A percentile compares a stretch with the other conserved stretches of the same genome.
Evolutionary conservation across 352 stramenopile species (phyloP).

Genomic region (Pythium sukuiense): DNA sequence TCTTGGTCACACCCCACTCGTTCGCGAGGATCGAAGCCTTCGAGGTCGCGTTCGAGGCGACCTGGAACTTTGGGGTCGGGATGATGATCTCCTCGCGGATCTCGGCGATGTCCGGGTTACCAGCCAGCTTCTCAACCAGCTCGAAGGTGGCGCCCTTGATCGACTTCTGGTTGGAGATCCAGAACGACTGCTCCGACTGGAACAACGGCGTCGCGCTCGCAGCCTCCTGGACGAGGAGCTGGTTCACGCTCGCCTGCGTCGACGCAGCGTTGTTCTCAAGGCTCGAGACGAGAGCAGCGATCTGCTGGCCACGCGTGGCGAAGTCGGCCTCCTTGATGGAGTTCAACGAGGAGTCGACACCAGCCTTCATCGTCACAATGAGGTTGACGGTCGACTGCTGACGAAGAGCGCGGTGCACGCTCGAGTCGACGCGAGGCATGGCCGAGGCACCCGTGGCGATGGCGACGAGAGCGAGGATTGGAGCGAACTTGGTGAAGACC

Average conservation of each 20-base stretch:
- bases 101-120: slow-evolving; percentile 15
- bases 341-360: slow-evolving; percentile 10
- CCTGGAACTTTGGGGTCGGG: no score
- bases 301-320: slow-evolving; percentile 21
- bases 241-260: slow-evolving; percentile 3
- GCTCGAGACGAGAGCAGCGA: slow-evolving; percentile 7
- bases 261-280: slow-evolving; percentile 12
- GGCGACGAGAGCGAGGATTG: no score
- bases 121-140: slow-evolving; percentile 28
- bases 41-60: no score
- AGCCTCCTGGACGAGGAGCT: slow-evolving; percentile 21
- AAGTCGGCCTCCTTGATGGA: slow-evolving; percentile 23
- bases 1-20: slow-evolving; percentile 36
- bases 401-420: slow-evolving; percentile 31
- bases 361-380: slow-evolving; percentile 20
- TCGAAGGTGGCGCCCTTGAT: slow-evolving; percentile 28
- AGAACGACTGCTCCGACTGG: slow-evolving; percentile 21
- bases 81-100: slow-evolving; percentile 28
- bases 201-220: slow-evolving; percentile 6
- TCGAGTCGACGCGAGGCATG: background rate
- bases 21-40: slow-evolving; percentile 8
- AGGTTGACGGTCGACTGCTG: slow-evolving; percentile 33
- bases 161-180: slow-evolving; percentile 34
- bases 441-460: no score
- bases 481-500: no score